Base-by-base conservation (phyloP, 805 yeast genomes). In the Lipomyces mesembrius region DNA sequence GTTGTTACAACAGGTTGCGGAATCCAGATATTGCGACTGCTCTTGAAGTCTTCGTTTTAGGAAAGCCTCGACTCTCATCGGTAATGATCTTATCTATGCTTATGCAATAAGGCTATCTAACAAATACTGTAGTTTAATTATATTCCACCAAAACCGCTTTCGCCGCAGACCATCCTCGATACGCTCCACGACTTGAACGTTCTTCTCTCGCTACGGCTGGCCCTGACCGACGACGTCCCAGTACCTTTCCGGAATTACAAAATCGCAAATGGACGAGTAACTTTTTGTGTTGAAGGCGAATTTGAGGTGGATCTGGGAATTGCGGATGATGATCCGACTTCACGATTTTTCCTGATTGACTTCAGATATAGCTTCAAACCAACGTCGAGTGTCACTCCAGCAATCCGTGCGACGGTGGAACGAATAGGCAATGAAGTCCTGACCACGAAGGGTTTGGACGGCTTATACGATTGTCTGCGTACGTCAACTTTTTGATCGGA, bases 11-110 rank as follows among this genome's bases (percentile, higher is more conserved):
- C 39, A 67, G 70, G 74, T 79, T 94, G 62, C 97, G 97, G 4
- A 91, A 92, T 76, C 95, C 97, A 0, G 99, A 95, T 77, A 77
- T 95, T 25, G 83, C 87, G 29, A 93, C 98, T 0, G 91, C 97
- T 0, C 79, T 94, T 71, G 96, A 94, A 75, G 97, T 95, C 0
- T 81, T 93, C 63, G 85, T 87, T 53, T 82, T 85, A 52, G 96
- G 97, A 2, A 35, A 61, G 11, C 71, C 71, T 4, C 66, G 70
- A 52, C 62, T 68, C 32, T 68, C 71, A 12, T 32, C 66, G 27
- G 71, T 68, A 62, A 6, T 66, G 37, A 22, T 20, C 37, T 32
- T 2, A 4, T 43, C 22, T 34, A 8, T 43, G 7, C 22, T 3
- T 43, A 43, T n/a, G 49, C 55, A 22, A 25, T 3, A 25, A 22